Evolutionary conservation across 768 basidiomycete species (phyloP), one percentile per base, ranked within the genome.

Genomic region (Hypsizygus marmoreus): DNA sequence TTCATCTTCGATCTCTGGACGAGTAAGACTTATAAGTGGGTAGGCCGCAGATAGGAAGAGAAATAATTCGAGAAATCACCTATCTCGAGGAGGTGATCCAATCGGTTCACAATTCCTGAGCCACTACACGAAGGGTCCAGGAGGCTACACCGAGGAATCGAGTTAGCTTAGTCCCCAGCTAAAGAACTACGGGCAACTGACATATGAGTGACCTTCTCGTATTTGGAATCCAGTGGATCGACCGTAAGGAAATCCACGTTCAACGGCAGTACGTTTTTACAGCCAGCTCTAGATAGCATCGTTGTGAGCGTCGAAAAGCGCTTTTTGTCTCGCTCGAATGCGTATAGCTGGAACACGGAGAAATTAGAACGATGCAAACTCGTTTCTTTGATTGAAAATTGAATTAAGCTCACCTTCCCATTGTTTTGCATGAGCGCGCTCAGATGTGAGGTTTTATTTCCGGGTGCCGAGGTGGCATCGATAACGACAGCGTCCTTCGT

Each of bases 81-180:
- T 62, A 77, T 70, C 56, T 86, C 86, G 7, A 91, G 68, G 7
- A 95, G 78, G 67, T 93, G 78, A 62, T 97, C 92, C 41, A 97
- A 68, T 39, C 93, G 82, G 66, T 92, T 92, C 38, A 94, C 83
- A 45, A 95, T 95, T 3, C 94, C 92, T 12, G 91, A 94, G 29
- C 93, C 91, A 48, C 94, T 97, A 63, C 95, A 99, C 26, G 95
- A 97, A 10, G 95, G 95, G 63, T 99, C 95, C 6, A 98, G 74
- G 30, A 99, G 73, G 50, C 94, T 95, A 50, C 24, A 31, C 32
- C 22, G 22, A 43, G 26, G 16, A 28, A 11, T 19, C 43, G 22
- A 29, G 26, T 53, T 25, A 49, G 47, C 25, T 26, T 30, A 23
- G 33, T 30, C 6, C 10, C 24, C 23, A 33, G 32, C 28, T 35